Percentiles rank a stretch among this genome's conserved stretches.
phyloP scores from a whole-genome alignment of 2,329 filamentous ascomycete genomes.

The Ilyonectria destructans region DNA sequence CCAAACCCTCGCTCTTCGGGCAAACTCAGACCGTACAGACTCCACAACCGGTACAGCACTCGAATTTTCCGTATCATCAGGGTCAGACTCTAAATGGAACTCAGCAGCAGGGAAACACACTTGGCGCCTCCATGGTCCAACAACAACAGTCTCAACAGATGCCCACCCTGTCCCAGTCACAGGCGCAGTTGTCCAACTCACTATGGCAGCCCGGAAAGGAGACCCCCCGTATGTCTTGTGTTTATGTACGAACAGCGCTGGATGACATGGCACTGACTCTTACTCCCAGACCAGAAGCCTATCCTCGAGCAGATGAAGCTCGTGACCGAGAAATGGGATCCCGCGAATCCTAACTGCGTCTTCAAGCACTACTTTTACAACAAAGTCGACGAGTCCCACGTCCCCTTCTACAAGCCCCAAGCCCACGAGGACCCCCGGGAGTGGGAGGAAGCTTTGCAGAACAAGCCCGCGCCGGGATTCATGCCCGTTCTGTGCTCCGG shows the following conservation, averaged over 20 bases:
- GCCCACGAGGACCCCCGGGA: constrained; percentile 81
- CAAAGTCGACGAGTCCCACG: constrained; percentile 80
- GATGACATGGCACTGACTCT: constrained; percentile 25
- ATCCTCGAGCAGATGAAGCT: constrained; percentile 82
- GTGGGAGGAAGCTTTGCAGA: constrained; percentile 88
- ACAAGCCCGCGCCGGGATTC: constrained; percentile 83
- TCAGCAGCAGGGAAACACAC: constrained; percentile 56
- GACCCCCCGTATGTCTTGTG: constrained; percentile 61
- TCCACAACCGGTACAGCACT: constrained; percentile 48
- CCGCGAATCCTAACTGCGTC: constrained; percentile 76
- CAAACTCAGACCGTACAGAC: constrained; percentile 57
- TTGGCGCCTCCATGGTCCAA: constrained; percentile 54
- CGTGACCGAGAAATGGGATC: constrained; percentile 83
- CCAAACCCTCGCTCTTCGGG: constrained; percentile 59
- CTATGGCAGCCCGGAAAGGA: constrained; percentile 70
- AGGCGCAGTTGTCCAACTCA: constrained; percentile 65
- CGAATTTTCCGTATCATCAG: constrained; percentile 28
- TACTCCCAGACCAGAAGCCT: constrained; percentile 73
- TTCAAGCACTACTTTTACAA: constrained; percentile 94
- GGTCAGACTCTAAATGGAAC: constrained; percentile 45
- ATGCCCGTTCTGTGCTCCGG: constrained; percentile 85
- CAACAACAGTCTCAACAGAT: constrained; percentile 61
- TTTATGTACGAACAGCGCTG: constrained; percentile 4
- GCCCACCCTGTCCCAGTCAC: constrained; percentile 61
- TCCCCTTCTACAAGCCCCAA: constrained; percentile 83